Evolutionary conservation across 176 grass and related monocot genomes (phyloP), one percentile per base, ranked within the genome.

Genomic region (Rhipidocladum racemiflorum): DNA sequence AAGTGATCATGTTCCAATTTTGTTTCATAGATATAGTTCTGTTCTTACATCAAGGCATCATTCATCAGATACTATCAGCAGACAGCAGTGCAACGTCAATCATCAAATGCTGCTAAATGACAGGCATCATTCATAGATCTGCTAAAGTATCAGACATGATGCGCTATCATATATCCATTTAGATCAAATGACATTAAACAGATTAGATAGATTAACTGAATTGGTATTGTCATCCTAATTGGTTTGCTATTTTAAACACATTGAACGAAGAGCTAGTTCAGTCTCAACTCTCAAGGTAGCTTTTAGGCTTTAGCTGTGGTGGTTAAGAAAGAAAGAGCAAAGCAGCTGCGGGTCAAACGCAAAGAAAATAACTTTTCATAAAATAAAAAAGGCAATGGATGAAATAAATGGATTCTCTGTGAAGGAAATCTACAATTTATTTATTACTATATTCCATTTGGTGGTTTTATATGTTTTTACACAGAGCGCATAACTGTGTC

Each of bases 251-350:
- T 38, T 24, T 24, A 83, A 71, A 25, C 1, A 61, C 23, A 61
- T 8, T 73, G n/a, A 62, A 63, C 23, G 14, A 20, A 5, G 56
- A 83, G 14, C 40, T 57, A 17, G n/a, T 43, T 59, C 16, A 30
- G 2, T 55, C 4, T 36, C 10, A 48, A 35, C 6, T 51, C 7
- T 63, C 8, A 42, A 72, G 25, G 25, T 48, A 78, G 21, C 57
- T 66, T 59, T 59, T 59, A 59, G 55, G n/a, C n/a, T 43, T 72
- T 64, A 34, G 25, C 3, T 55, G 2, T 76, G 34, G 18, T 70
- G 30, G 12, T 83, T 77, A 43, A 81, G 46, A 56, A 65, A 68
- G 23, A 60, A 65, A 15, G 40, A 75, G 24, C 49, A 75, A 77
- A 72, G 23, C 34, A 78, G 16, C 17, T 20, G 15, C 2, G 34